Conservation (phyloP, 768 basidiomycete genomes). For the Leccinum imitatum region DNA sequence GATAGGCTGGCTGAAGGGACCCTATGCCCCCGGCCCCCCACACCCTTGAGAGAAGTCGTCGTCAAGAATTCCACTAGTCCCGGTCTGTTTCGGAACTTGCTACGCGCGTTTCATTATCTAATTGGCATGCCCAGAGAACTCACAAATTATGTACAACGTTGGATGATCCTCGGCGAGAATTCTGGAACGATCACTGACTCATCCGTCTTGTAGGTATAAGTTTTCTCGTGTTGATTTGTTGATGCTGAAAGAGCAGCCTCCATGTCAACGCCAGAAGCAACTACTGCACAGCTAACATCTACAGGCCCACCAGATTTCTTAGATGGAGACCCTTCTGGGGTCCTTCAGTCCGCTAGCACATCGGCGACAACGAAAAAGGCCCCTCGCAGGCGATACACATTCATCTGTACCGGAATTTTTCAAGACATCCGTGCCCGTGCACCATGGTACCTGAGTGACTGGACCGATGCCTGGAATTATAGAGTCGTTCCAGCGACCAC, state of each 20-base stretch:
- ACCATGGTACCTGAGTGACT: conserved; percentile 84
- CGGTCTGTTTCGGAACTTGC: background rate
- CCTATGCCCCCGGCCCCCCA: background rate
- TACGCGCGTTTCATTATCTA: background rate
- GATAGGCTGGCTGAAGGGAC: background rate
- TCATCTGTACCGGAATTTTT: conserved; percentile 59
- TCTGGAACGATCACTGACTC: background rate
- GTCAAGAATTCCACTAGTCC: background rate
- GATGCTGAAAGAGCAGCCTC: background rate
- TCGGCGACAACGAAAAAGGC: conserved; percentile 4
- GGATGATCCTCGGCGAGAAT: background rate
- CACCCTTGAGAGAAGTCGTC: background rate
- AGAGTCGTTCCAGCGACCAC: conserved; percentile 84
- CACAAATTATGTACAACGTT: background rate
- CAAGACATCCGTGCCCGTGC: conserved; percentile 67
- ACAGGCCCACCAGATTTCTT: background rate
- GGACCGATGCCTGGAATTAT: conserved; percentile 92
- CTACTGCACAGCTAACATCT: background rate
- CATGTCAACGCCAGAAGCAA: background rate
- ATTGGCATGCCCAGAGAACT: background rate
- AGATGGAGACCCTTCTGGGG: background rate
- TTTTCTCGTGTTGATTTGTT: background rate
- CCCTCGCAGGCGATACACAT: background rate
- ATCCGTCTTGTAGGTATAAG: background rate
- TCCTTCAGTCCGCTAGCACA: conserved; percentile 3